phyloP scores from a whole-genome alignment of 139 green algal genomes.

The Pedinophyceae sp. region DNA sequence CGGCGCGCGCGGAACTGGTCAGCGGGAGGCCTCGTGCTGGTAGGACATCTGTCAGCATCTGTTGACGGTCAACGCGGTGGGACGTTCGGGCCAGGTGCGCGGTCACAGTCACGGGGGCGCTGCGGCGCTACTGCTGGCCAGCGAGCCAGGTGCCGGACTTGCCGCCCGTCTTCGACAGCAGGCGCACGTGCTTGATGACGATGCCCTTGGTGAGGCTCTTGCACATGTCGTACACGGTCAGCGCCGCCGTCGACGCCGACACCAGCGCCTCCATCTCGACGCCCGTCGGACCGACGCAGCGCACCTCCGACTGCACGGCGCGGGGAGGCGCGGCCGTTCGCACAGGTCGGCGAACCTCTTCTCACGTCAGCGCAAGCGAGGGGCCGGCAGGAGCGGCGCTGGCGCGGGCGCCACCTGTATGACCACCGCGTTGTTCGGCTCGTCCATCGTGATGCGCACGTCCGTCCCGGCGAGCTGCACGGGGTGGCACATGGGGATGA shows the following conservation, averaged over 20 bases:
- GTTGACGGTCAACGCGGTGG: too few species aligned
- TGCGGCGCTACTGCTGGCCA: too few species aligned
- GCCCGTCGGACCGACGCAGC: constrained; percentile 42
- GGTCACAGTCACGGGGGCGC: too few species aligned
- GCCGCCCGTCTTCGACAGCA: constrained; percentile 67
- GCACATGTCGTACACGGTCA: constrained; percentile 97
- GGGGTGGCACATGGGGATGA: constrained; percentile 85
- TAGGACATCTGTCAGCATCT: too few species aligned
- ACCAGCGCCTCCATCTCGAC: constrained; percentile 98
- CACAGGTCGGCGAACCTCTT: neutral
- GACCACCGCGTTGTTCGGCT: constrained; percentile 19
- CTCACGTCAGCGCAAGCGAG: too few species aligned
- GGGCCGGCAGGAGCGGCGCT: too few species aligned
- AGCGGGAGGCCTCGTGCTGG: too few species aligned
- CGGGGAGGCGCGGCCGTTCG: neutral
- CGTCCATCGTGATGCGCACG: constrained; percentile 38
- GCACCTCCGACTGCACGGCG: neutral
- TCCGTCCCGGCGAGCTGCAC: constrained; percentile 30
- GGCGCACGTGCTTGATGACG: constrained; percentile 45
- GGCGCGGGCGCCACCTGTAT: neutral
- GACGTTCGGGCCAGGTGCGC: too few species aligned
- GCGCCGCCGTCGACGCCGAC: constrained; percentile 50
- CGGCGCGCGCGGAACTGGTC: too few species aligned
- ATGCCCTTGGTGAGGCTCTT: constrained; percentile 72
- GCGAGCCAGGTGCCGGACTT: too few species aligned